Evolutionary conservation across 2,329 filamentous ascomycete species (phyloP).

Genomic region (Aspergillus pseudoterreus): DNA sequence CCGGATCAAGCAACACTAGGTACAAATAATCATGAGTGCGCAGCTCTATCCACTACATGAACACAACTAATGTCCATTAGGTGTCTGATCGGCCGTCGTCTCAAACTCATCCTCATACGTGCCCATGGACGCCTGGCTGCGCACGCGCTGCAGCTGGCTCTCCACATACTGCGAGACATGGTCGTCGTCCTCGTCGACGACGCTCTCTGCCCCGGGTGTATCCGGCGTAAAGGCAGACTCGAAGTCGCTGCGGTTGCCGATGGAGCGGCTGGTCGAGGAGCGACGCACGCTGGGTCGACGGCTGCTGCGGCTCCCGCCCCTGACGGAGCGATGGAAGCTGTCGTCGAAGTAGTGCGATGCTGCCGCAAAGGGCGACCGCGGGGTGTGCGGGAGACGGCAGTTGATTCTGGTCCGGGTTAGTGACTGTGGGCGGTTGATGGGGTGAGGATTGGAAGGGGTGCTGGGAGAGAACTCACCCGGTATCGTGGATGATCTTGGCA

Average conservation of each 20-base stretch:
- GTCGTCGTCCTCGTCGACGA: slow-evolving; percentile 47
- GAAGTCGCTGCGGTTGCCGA: slow-evolving; percentile 80
- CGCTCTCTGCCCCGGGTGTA: slow-evolving; percentile 27
- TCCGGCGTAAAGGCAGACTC: slow-evolving; percentile 42
- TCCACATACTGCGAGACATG: slow-evolving; percentile 79
- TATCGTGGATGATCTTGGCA: slow-evolving; percentile 96
- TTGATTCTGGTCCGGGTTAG: slow-evolving; percentile 57
- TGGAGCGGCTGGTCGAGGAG: slow-evolving; percentile 77
- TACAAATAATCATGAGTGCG: background rate
- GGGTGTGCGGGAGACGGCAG: slow-evolving; percentile 88
- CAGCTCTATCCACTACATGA: background rate
- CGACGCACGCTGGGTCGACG: slow-evolving; percentile 61
- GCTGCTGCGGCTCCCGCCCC: slow-evolving; percentile 32
- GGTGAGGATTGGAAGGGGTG: background rate
- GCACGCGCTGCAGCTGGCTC: slow-evolving; percentile 73
- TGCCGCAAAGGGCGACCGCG: slow-evolving; percentile 76
- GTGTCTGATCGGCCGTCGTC: slow-evolving; percentile 48
- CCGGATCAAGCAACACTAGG: background rate
- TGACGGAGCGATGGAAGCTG: slow-evolving; percentile 61
- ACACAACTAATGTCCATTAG: slow-evolving; percentile 21
- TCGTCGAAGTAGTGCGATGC: slow-evolving; percentile 97
- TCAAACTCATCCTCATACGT: slow-evolving; percentile 62
- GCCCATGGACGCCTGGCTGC: slow-evolving; percentile 51
- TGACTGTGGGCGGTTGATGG: slow-evolving; percentile 39
- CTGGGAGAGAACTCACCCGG: slow-evolving; percentile 62